Conservation (phyloP, 2,329 filamentous ascomycete species). For the Colletotrichum cuscutae region DNA sequence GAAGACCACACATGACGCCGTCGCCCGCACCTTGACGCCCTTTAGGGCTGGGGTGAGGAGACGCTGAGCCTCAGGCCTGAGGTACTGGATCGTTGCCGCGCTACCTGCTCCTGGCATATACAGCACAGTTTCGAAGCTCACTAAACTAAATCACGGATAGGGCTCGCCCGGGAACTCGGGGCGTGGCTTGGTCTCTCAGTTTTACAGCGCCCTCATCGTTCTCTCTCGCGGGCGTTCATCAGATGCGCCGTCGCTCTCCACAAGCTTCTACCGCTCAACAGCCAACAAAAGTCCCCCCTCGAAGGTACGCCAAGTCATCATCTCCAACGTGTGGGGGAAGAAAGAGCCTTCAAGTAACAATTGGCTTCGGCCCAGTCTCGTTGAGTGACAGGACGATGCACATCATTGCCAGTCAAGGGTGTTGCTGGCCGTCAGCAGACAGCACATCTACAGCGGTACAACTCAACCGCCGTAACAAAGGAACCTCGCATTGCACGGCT, state of each 20-base stretch:
- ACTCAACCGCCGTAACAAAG: background rate
- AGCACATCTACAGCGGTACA: background rate
- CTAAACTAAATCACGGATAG: constrained; percentile 12
- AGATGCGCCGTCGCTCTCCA: background rate
- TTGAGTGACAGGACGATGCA: background rate
- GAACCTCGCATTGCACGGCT: background rate
- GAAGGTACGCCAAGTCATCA: background rate
- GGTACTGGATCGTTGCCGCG: constrained; percentile 25
- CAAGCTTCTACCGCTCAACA: constrained; percentile 25
- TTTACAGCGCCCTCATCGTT: background rate
- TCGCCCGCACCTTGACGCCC: constrained; percentile 19
- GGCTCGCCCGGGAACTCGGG: constrained; percentile 4
- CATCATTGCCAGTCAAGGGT: background rate
- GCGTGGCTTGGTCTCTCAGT: constrained; percentile 1
- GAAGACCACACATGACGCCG: constrained; percentile 19
- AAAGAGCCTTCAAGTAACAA: background rate
- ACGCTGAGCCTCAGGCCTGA: constrained; percentile 14
- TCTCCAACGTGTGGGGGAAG: background rate
- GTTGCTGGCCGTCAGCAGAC: constrained; percentile 10
- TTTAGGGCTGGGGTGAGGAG: constrained; percentile 20
- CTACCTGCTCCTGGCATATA: constrained; percentile 1
- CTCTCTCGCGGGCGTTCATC: constrained; percentile 7
- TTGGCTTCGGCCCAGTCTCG: background rate
- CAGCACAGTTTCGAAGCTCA: constrained; percentile 1
- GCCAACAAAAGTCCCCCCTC: constrained; percentile 18